Evolutionary conservation across 768 basidiomycete genomes (phyloP), one percentile per base, ranked within the genome.

Genomic region (Pleurotus tuber-regium): DNA sequence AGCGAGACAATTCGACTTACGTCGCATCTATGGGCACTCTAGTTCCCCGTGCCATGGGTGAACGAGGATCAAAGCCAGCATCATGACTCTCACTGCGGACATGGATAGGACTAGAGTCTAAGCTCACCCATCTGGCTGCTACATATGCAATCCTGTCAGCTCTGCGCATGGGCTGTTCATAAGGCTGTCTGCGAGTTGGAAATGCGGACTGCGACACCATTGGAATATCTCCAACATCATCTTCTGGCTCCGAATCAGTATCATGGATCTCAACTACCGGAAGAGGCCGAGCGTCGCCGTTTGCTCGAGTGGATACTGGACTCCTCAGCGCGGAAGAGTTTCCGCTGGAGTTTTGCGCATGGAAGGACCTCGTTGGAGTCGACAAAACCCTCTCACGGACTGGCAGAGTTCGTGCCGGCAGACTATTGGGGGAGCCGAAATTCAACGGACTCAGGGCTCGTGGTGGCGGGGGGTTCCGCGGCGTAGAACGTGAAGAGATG

Each of bases 21-120:
- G 14, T 40, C 23, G 49, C 18, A 28, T 39, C 49, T 18, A 18
- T 38, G 12, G 49, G 49, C 14, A 50, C 39, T 12, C 36, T 39
- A 11, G 49, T 31, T 4, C 29, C 36, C n/a, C 29, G 35, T 11
- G n/a, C 6, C 12, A 50, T 50, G 29, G 49, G 49, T n/a, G 49
- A 50, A 14, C 49, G 49, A 39, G 49, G 49, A 26, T 50, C 49
- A 30, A 39, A 50, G 10, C 12, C 25, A 16, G 49, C 14, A 26
- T 26, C 18, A 23, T 41, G 39, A 0, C 23, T 14, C 31, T 39
- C 49, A 18, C 9, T 16, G 18, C 30, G 35, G 16, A 41, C 49
- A 39, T 50, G 49, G 3, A n/a, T 2, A 36, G 49, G 9, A 9
- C n/a, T 4, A 4, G 35, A 26, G 30, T 12, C 46, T 7, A 35